A percentile compares a stretch with the other conserved stretches of the same genome.
These are phyloP conservation scores for Megacollybia marginata DNA, from an alignment of 768 basidiomycete genomes.

Conservation along the genomic window DNA sequence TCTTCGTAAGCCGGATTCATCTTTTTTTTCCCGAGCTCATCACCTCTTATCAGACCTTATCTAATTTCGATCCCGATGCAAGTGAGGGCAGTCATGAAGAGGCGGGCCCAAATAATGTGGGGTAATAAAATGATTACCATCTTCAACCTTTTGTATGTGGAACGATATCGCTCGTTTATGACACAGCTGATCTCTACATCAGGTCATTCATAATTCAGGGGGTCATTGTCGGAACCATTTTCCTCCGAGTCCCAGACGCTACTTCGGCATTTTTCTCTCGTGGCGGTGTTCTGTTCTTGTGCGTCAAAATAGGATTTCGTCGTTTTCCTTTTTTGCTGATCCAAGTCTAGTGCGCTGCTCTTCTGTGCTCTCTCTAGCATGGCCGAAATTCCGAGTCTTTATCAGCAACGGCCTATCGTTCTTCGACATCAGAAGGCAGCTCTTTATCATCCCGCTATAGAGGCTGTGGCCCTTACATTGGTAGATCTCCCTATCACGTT, in stretches of 20 bases:
- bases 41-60: conserved; percentile 27
- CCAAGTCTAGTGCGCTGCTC: conserved; percentile 38
- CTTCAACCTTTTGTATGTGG: conserved; percentile 25
- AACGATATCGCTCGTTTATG: conserved; percentile 2
- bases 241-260: conserved; percentile 43
- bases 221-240: conserved; percentile 56
- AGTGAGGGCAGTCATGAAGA: conserved; percentile 34
- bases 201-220: conserved; percentile 49
- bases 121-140: conserved; percentile 31
- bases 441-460: conserved; percentile 53
- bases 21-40: background rate
- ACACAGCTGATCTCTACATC: conserved; percentile 10
- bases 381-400: conserved; percentile 56
- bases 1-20: conserved; percentile 3
- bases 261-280: conserved; percentile 69
- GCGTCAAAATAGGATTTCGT: too few species aligned
- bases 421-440: conserved; percentile 50
- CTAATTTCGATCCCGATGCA: conserved; percentile 38
- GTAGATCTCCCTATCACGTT: conserved; percentile 57
- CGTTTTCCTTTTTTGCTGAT: conserved; percentile 2
- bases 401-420: conserved; percentile 53
- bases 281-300: conserved; percentile 76
- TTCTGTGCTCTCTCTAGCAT: conserved; percentile 52
- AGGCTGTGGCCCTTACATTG: conserved; percentile 48
- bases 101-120: conserved; percentile 35